Conservation (phyloP, 192 early-diverging fungal genomes). For the Mortierella alpina region DNA sequence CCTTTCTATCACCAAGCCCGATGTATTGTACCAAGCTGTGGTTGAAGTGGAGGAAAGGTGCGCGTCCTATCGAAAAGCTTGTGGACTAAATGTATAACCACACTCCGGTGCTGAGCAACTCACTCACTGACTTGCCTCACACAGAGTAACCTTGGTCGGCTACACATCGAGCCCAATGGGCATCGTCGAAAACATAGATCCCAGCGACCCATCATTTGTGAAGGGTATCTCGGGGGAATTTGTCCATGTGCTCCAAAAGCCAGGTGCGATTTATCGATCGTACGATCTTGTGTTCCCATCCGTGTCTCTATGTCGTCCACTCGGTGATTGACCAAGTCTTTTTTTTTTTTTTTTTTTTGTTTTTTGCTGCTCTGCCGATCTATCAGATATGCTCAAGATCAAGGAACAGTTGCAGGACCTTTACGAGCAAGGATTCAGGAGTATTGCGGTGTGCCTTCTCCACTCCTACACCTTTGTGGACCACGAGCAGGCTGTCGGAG, state of each 20-base stretch:
- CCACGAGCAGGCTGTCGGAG: constrained; percentile 81
- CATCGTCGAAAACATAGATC: constrained; percentile 53
- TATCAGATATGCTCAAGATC: constrained; percentile 67
- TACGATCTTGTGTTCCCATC: neutral
- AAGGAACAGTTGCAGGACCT: constrained; percentile 69
- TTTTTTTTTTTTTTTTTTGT: neutral
- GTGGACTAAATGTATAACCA: neutral
- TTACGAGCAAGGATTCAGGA: constrained; percentile 79
- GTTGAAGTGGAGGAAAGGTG: constrained; percentile 90
- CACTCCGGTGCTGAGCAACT: neutral
- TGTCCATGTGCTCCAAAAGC: constrained; percentile 74
- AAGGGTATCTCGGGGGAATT: constrained; percentile 90
- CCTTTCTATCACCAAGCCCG: constrained; percentile 85
- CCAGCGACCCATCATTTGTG: constrained; percentile 51
- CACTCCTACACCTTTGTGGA: constrained; percentile 92
- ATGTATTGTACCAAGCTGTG: constrained; percentile 83
- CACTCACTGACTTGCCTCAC: neutral
- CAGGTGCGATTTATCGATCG: constrained; percentile 53
- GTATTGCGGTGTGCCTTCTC: constrained; percentile 93
- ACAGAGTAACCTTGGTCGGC: constrained; percentile 83
- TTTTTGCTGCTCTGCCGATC: neutral
- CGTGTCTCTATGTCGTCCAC: neutral
- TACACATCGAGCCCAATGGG: constrained; percentile 68
- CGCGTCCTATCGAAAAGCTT: neutral
- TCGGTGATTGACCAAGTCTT: neutral